These are phyloP conservation scores for Microbotryum intermedium DNA, from an alignment of 1,284 basidiomycete species.

Conservation along the genomic window DNA sequence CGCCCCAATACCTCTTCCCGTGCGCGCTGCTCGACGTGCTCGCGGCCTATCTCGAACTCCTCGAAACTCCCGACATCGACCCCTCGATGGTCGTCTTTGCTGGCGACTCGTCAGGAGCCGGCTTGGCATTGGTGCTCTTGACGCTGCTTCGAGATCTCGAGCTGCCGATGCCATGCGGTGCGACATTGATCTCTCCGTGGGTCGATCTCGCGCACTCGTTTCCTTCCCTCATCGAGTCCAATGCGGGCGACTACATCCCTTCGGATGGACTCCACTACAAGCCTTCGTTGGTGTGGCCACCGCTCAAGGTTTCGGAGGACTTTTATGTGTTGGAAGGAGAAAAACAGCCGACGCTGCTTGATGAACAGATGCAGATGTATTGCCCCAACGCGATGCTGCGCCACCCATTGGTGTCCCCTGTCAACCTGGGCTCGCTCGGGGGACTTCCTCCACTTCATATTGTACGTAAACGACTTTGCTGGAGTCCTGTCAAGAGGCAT, in stretches of 20 bases:
- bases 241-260: conserved; percentile 24
- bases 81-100: conserved; percentile 73
- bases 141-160: conserved; percentile 70
- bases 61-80: conserved; percentile 63
- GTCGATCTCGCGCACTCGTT: conserved; percentile 86
- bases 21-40: conserved; percentile 68
- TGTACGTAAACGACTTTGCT: conserved; percentile 1
- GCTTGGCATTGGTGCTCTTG: conserved; percentile 69
- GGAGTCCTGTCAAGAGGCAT: background rate
- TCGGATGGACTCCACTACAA: conserved; percentile 22
- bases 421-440: conserved; percentile 63
- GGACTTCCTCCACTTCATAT: conserved; percentile 81
- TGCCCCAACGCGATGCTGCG: conserved; percentile 62
- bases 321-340: conserved; percentile 9
- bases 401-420: conserved; percentile 77
- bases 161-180: conserved; percentile 67
- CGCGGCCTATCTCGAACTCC: conserved; percentile 53
- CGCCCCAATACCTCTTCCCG: conserved; percentile 93
- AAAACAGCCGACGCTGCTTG: conserved; percentile 1
- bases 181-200: conserved; percentile 59
- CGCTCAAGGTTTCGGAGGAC: conserved; percentile 17
- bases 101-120: conserved; percentile 92
- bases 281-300: conserved; percentile 23
- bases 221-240: conserved; percentile 63
- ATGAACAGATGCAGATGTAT: conserved; percentile 59